Percentiles rank a stretch among this genome's conserved stretches.
These are phyloP conservation scores for Hawksworthiomyces lignivorus DNA, from an alignment of 2,329 filamentous ascomycete species.

Conservation along the genomic window DNA sequence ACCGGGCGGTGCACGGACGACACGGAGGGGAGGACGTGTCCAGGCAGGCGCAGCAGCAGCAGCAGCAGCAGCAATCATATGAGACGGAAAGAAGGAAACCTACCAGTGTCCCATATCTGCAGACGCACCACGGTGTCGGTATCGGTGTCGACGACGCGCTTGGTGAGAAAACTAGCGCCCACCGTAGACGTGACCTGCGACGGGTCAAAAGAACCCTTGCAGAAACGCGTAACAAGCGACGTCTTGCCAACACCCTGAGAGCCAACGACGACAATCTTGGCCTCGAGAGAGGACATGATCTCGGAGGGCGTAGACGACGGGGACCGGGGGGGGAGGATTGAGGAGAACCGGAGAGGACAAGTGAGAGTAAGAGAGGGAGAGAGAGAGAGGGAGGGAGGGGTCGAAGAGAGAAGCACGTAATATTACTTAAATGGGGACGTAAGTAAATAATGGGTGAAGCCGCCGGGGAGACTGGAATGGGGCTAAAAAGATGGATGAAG, in stretches of 20 bases:
- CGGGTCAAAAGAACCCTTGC: conserved; percentile 63
- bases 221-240: conserved; percentile 67
- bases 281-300: conserved; percentile 59
- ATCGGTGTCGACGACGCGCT: conserved; percentile 73
- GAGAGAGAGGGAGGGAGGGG: not conserved
- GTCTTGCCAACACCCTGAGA: conserved; percentile 76
- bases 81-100: not conserved
- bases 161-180: conserved; percentile 72
- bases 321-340: not conserved
- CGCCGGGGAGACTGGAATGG: not conserved
- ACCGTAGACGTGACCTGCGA: conserved; percentile 62
- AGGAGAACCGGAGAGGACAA: not conserved
- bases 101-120: conserved; percentile 91
- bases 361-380: not conserved
- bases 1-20: not conserved
- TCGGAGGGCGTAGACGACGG: not conserved
- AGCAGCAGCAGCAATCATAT: not conserved
- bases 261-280: conserved; percentile 75
- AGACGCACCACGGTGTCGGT: conserved; percentile 81
- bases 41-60: too few species aligned
- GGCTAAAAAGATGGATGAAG: not conserved
- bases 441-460: too few species aligned
- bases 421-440: not conserved
- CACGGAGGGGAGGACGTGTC: too few species aligned
- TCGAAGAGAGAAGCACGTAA: not conserved